phyloP scores from a whole-genome alignment of 2,329 filamentous ascomycete species.

The Claviceps monticola region DNA sequence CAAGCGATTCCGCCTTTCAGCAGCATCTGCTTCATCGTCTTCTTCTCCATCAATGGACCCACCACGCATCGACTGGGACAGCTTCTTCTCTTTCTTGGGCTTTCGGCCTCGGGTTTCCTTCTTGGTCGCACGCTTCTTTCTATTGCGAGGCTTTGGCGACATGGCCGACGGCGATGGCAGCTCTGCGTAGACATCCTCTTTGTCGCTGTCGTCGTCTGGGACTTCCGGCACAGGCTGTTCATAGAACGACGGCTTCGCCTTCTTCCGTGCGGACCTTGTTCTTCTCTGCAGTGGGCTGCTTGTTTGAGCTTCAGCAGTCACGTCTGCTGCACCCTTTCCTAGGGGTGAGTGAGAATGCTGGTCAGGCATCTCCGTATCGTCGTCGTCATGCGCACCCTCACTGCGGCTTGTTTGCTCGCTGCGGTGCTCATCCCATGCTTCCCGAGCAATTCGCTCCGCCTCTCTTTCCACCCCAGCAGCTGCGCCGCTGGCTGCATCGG shows the following conservation, averaged over 20 bases:
- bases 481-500: slow-evolving; percentile 6
- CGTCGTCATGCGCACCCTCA: slow-evolving; percentile 3
- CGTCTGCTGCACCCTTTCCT: background rate
- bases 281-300: slow-evolving; percentile 10
- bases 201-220: slow-evolving; percentile 10
- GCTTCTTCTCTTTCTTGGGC: slow-evolving; percentile 9
- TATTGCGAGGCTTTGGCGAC: slow-evolving; percentile 17
- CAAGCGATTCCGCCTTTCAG: slow-evolving; percentile 12
- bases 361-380: slow-evolving; percentile 3
- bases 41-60: slow-evolving; percentile 10
- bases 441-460: slow-evolving; percentile 18
- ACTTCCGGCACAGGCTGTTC: slow-evolving; percentile 15
- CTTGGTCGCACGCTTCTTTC: slow-evolving; percentile 17
- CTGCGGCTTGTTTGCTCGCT: slow-evolving; percentile 14
- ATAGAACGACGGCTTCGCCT: slow-evolving; percentile 34
- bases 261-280: slow-evolving; percentile 27
- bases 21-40: slow-evolving; percentile 7
- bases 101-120: slow-evolving; percentile 10
- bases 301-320: slow-evolving; percentile 4
- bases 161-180: slow-evolving; percentile 21
- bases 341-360: slow-evolving; percentile 5
- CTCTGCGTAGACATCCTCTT: slow-evolving; percentile 9
- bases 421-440: slow-evolving; percentile 22
- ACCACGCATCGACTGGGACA: slow-evolving; percentile 12
- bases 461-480: slow-evolving; percentile 10